Evolutionary conservation across 2,329 filamentous ascomycete genomes (phyloP).

Genomic region (Neodidymelliopsis sp.): DNA sequence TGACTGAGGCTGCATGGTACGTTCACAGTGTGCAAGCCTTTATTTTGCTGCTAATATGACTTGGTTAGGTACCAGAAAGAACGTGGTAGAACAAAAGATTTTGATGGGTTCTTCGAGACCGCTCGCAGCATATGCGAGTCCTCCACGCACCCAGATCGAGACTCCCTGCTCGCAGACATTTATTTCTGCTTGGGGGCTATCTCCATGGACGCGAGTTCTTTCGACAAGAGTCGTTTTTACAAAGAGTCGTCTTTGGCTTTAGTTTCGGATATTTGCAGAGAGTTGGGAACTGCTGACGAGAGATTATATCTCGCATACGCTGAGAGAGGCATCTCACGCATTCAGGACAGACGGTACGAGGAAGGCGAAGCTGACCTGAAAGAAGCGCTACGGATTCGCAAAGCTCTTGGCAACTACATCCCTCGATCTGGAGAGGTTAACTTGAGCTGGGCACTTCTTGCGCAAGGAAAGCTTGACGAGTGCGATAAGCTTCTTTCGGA

Average conservation of each 20-base stretch:
- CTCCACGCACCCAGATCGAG: conserved; percentile 4
- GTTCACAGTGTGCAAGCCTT: neutral
- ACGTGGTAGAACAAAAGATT: conserved; percentile 12
- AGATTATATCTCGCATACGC: conserved; percentile 11
- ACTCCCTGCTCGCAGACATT: conserved; percentile 8
- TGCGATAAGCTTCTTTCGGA: conserved; percentile 6
- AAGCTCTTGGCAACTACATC: conserved; percentile 9
- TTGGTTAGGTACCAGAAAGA: conserved; percentile 13
- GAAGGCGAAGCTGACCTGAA: conserved; percentile 9
- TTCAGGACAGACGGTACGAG: conserved; percentile 9
- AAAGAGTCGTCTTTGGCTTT: conserved; percentile 9
- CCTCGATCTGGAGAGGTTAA: conserved; percentile 8
- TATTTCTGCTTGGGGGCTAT: conserved; percentile 8
- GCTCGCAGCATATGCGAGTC: conserved; percentile 8
- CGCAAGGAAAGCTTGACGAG: conserved; percentile 7
- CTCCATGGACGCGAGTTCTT: conserved; percentile 1
- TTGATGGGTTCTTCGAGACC: conserved; percentile 16
- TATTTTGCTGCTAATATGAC: neutral
- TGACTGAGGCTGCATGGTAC: neutral
- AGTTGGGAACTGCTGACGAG: conserved; percentile 7
- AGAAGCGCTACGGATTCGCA: conserved; percentile 4
- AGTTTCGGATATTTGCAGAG: conserved; percentile 5
- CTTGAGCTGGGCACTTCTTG: conserved; percentile 5
- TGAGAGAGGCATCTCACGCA: conserved; percentile 12
- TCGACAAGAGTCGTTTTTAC: conserved; percentile 7